Evolutionary conservation across 202 grass and related monocot species (phyloP), one percentile per base, ranked within the genome.

Genomic region (Hordeum pubiflorum): DNA sequence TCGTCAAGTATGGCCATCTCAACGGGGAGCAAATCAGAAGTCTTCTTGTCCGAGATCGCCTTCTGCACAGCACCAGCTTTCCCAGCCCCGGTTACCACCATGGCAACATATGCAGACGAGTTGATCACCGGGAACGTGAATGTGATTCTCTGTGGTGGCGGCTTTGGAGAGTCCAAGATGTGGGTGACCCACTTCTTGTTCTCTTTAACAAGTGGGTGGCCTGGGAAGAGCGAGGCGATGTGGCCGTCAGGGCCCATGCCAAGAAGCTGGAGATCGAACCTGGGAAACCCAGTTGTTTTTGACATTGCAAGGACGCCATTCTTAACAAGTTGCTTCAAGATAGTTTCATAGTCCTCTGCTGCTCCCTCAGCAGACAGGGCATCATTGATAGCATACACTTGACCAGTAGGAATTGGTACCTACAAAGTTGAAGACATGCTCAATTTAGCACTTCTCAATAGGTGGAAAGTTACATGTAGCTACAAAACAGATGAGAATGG

Each of bases 241-340:
- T 99, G 96, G 4, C 96, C 96, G 83, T 99, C 96, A 3, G 96
- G 96, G 26, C 92, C 96, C 92, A 99, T 99, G 44, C 96, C 96
- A 17, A 99, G 85, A 56, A 99, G 90, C 92, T 91, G 86, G 52
- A 95, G 78, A 84, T 99, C 92, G 58, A 99, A 99, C 62, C 83
- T 74, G 34, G 92, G 96, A 74, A 93, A 90, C 31, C 96, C 92
- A 67, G 90, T 84, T 22, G 77, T 62, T 15, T 79, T 20, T 60
- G 71, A 89, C 82, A 88, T 78, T 31, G 77, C 60, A 63, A 99
- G 78, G 22, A 91, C 87, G 5, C 87, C 88, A 40, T 74, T 57
- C 83, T 92, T 90, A 46, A 93, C 87, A 73, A 96, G 84, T 72
- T 96, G 89, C 78, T 96, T 99, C 80, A 99, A 54, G 75, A 83